Evolutionary conservation across 2,329 filamentous ascomycete species (phyloP).

Genomic region (Pezizomycotina sp.): DNA sequence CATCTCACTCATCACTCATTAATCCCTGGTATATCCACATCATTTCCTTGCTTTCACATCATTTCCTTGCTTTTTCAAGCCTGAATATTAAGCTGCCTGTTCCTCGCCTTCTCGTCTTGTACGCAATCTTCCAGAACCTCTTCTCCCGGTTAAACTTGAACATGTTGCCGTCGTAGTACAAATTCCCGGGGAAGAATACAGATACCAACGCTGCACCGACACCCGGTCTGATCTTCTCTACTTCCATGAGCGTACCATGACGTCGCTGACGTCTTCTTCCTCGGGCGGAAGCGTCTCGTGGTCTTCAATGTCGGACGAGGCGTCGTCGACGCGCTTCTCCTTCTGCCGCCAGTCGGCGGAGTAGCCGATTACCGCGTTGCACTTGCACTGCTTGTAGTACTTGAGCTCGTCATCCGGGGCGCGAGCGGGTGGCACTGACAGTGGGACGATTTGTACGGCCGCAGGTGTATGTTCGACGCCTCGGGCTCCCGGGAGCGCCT

Average conservation of each 20-base stretch:
- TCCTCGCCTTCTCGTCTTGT: constrained; percentile 12
- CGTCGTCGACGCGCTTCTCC: constrained; percentile 11
- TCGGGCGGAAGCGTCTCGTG: constrained; percentile 18
- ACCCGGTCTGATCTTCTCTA: constrained; percentile 26
- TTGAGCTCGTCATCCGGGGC: too few relatives aligned
- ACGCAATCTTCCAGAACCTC: constrained; percentile 17
- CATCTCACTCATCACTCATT: too few relatives aligned
- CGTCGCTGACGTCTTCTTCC: constrained; percentile 26
- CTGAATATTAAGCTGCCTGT: too few relatives aligned
- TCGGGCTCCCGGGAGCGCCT: constrained; percentile 25
- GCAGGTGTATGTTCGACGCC: constrained; percentile 27
- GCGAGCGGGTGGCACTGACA: too few relatives aligned
- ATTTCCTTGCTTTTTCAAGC: too few relatives aligned
- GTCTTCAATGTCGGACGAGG: background rate
- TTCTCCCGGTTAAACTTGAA: constrained; percentile 17
- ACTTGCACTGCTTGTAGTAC: too few relatives aligned
- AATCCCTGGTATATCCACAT: too few relatives aligned
- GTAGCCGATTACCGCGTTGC: constrained; percentile 18
- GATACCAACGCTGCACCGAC: constrained; percentile 26
- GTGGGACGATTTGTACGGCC: constrained; percentile 12
- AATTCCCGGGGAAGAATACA: constrained; percentile 27
- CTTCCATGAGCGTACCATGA: constrained; percentile 27
- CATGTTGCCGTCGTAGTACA: constrained; percentile 13
- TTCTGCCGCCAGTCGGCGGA: constrained; percentile 12
- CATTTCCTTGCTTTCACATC: too few relatives aligned